Evolutionary conservation across 768 basidiomycete genomes (phyloP).

Genomic region (Clitopilus passeckerianus): DNA sequence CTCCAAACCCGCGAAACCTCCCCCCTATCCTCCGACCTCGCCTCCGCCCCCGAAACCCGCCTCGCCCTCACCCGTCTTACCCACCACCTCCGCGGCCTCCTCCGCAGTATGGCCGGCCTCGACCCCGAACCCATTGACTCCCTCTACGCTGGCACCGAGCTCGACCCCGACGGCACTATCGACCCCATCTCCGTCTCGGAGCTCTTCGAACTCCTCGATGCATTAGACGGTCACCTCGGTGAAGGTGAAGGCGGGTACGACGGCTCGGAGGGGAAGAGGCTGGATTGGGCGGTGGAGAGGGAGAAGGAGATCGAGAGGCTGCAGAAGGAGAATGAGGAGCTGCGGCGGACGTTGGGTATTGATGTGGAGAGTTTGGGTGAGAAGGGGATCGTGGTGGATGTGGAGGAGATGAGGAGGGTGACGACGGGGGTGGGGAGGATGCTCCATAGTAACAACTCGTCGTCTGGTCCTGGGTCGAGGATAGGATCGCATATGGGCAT

Average conservation of each 20-base stretch:
- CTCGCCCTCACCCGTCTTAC: constrained; percentile 71
- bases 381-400: constrained; percentile 48
- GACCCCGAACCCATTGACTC: constrained; percentile 41
- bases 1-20: constrained; percentile 63
- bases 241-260: constrained; percentile 10
- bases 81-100: constrained; percentile 63
- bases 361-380: constrained; percentile 49
- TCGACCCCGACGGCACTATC: constrained; percentile 25
- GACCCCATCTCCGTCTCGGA: constrained; percentile 34
- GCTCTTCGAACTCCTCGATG: constrained; percentile 39
- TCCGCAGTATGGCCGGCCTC: constrained; percentile 68
- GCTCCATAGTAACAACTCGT: no score
- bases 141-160: constrained; percentile 12
- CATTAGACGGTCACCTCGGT: constrained; percentile 13
- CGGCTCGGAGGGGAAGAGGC: constrained; percentile 29
- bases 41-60: constrained; percentile 53
- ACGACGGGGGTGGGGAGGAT: not conserved
- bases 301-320: constrained; percentile 84
- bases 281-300: constrained; percentile 85
- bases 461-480: no score
- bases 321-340: constrained; percentile 75
- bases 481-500: no score
- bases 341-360: constrained; percentile 75
- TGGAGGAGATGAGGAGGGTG: constrained; percentile 32
- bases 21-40: constrained; percentile 48